Evolutionary conservation across 371 early-diverging fungal genomes (phyloP).

Genomic region (Mortierella sp.): DNA sequence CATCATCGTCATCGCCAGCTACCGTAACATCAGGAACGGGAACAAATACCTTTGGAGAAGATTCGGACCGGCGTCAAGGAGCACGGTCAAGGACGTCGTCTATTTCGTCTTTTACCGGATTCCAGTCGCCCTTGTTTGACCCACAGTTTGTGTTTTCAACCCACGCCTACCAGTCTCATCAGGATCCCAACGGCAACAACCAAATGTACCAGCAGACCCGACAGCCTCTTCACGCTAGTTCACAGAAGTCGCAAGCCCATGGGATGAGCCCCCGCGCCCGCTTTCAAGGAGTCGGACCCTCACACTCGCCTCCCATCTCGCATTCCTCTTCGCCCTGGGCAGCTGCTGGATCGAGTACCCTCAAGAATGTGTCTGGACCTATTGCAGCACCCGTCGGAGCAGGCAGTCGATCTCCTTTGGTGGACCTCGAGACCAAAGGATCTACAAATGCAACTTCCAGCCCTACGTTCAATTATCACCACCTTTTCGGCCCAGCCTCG

Average conservation of each 20-base stretch:
- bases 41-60: slow-evolving; percentile 3
- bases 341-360: neutral
- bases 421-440: slow-evolving; percentile 22
- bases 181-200: slow-evolving; percentile 5
- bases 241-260: slow-evolving; percentile 12
- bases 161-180: slow-evolving; percentile 22
- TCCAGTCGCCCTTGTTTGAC: slow-evolving; percentile 43
- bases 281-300: slow-evolving; percentile 23
- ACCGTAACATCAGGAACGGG: neutral
- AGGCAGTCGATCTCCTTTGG: slow-evolving; percentile 17
- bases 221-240: neutral
- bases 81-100: slow-evolving; percentile 45
- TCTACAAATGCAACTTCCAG: slow-evolving; percentile 8
- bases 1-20: neutral
- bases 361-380: slow-evolving; percentile 20
- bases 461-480: slow-evolving; percentile 35
- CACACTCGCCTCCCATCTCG: slow-evolving; percentile 25
- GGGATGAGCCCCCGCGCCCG: slow-evolving; percentile 32
- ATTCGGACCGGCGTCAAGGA: slow-evolving; percentile 5
- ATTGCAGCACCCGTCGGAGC: slow-evolving; percentile 14
- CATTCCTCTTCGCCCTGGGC: slow-evolving; percentile 30
- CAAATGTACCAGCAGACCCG: slow-evolving; percentile 12
- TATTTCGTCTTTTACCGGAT: slow-evolving; percentile 37
- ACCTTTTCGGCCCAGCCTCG: slow-evolving; percentile 24
- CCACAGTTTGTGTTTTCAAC: slow-evolving; percentile 23